A percentile compares a stretch with the other conserved stretches of the same genome.
Conservation (phyloP, 805 yeast species). For the Suhomyces prunicola region DNA sequence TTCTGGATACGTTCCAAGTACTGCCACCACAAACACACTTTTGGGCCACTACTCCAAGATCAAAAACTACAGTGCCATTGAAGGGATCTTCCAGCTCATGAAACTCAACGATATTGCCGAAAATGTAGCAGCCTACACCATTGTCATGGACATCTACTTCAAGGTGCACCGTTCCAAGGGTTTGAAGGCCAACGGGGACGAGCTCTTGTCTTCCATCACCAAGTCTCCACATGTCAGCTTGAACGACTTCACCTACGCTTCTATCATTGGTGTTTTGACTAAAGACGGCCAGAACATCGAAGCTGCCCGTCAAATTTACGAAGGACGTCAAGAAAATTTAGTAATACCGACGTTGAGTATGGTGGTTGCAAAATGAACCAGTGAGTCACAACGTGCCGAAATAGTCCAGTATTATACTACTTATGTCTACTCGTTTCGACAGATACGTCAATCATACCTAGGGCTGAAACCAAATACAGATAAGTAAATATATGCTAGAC, state of each 20-base stretch:
- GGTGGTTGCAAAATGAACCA: no score
- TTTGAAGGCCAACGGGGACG: constrained; percentile 37
- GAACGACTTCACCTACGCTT: constrained; percentile 47
- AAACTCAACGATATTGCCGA: constrained; percentile 41
- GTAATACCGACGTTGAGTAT: no score
- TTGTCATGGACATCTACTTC: constrained; percentile 52
- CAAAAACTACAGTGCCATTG: constrained; percentile 46
- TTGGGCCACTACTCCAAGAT: constrained; percentile 40
- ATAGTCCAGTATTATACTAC: no score
- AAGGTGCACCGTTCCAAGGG: constrained; percentile 45
- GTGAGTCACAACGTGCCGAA: no score
- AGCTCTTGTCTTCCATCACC: constrained; percentile 42
- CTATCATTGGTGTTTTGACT: constrained; percentile 53
- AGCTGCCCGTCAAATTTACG: constrained; percentile 52
- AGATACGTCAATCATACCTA: no score
- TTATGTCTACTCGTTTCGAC: no score
- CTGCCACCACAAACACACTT: constrained; percentile 52
- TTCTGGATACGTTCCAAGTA: constrained; percentile 40
- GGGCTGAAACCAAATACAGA: no score
- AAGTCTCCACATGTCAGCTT: constrained; percentile 24
- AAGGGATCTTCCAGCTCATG: constrained; percentile 47
- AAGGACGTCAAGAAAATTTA: constrained; percentile 28
- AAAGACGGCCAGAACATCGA: constrained; percentile 44
- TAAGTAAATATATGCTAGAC: no score
- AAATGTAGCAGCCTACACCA: constrained; percentile 62